phyloP scores from a whole-genome alignment of 2,329 filamentous ascomycete species.

The Phaeosphaeriaceae sp. region DNA sequence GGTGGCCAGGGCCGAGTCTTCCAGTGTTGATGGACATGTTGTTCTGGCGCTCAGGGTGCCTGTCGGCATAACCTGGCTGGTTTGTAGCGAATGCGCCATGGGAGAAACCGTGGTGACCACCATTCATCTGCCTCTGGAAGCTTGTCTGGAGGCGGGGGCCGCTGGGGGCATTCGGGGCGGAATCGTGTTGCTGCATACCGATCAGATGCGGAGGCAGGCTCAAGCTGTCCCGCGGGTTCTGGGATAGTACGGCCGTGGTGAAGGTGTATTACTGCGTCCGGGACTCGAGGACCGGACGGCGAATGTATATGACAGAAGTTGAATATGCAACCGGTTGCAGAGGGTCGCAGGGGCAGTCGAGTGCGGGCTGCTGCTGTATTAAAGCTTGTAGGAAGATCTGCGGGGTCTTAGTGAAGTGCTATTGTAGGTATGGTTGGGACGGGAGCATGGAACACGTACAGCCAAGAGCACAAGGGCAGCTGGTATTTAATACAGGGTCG shows the following conservation, averaged over 20 bases:
- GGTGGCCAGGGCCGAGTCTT: constrained; percentile 62
- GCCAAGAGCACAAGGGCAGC: constrained; percentile 38
- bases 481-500: constrained; percentile 33
- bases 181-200: constrained; percentile 88
- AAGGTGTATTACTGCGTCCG: constrained; percentile 66
- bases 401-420: constrained; percentile 13
- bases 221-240: constrained; percentile 80
- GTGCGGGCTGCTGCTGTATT: constrained; percentile 33
- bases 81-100: constrained; percentile 92
- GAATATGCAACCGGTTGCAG: constrained; percentile 38
- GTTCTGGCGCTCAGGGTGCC: constrained; percentile 83
- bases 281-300: constrained; percentile 51
- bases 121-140: constrained; percentile 72
- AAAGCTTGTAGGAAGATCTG: constrained; percentile 39
- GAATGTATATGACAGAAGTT: constrained; percentile 47
- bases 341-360: constrained; percentile 30
- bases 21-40: constrained; percentile 93
- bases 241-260: constrained; percentile 85
- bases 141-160: constrained; percentile 66
- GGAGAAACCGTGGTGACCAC: constrained; percentile 85
- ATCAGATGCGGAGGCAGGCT: constrained; percentile 84
- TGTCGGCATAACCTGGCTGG: constrained; percentile 80
- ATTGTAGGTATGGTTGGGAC: background rate
- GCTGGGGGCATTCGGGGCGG: constrained; percentile 65
- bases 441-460: constrained; percentile 25